Base-by-base conservation (phyloP, 306 rosid species). In the Heteromeles arbutifolia region DNA sequence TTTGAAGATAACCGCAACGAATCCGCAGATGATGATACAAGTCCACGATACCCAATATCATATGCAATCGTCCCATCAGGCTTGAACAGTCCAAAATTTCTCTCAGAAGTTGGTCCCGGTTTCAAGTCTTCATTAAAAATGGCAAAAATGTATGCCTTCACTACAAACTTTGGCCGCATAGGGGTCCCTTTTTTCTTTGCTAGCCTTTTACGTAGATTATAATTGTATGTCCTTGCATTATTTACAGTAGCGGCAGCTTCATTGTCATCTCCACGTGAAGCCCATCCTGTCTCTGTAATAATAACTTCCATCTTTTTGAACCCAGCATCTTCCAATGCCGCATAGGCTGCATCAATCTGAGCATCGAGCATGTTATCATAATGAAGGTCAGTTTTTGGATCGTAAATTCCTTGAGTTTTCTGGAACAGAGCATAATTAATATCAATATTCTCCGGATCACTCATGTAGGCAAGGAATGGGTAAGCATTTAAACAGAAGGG, bases 291-390 rank as follows among this genome's bases (percentile, higher is more conserved):
- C 83, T 95, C 99, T 3, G 99, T 95, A 78, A 92, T 80, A 70
- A 95, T 80, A 81, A 95, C 91, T 87, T 95, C 96, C 98, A 92
- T 95, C 78, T 92, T 81, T 29, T 77, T 6, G 76, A 83, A 82
- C 72, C 99, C 99, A 25, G 92, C 96, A 84, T 85, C 79, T 82
- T 87, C 96, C 78, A 95, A 75, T 69, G 99, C 99, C 25, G 93
- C 84, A 85, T 95, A 92, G 45, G 96, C 92, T 29, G 98, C 99
- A 76, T 92, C 99, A 48, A 95, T 92, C 92, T 90, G 97, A 82
- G 99, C 98, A 87, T 95, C 99, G 39, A 95, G 97, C 99, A 92
- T 88, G 84, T 95, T 95, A 78, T 95, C 99, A 76, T 95, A 95
- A 82, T 86, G 99, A 53, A 92, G 92, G 31, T 67, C 74, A 52